phyloP scores from a whole-genome alignment of 2,329 filamentous ascomycete species.

The Colletotrichum tropicale region DNA sequence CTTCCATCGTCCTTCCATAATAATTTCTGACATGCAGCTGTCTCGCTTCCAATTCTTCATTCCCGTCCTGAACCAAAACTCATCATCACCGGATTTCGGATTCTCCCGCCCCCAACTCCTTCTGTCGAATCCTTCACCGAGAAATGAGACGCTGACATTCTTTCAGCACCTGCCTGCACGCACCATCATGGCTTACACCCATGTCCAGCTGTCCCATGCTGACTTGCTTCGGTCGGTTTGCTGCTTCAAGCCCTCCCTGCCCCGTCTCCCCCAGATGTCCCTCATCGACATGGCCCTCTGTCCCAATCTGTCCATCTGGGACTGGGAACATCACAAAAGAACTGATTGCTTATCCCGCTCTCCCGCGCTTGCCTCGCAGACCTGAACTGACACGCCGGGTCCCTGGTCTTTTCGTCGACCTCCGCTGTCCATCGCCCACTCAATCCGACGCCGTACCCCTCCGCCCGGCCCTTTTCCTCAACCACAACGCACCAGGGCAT shows the following conservation, averaged over 20 bases:
- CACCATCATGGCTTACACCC: not conserved
- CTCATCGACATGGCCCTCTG: not conserved
- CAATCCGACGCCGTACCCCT: not conserved
- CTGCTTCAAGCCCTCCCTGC: not conserved
- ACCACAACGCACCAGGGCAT: not conserved
- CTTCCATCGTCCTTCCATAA: not conserved
- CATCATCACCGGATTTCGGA: not conserved
- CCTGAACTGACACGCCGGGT: constrained; percentile 5
- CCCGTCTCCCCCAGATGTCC: not conserved
- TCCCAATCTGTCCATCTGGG: not conserved
- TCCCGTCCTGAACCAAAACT: not conserved
- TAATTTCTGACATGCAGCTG: not conserved
- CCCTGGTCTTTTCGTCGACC: not conserved
- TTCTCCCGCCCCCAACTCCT: not conserved
- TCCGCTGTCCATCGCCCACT: not conserved
- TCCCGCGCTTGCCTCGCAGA: not conserved
- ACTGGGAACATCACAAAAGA: not conserved
- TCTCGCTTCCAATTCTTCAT: not conserved
- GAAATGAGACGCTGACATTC: not conserved
- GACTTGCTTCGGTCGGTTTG: not conserved
- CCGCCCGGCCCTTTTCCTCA: not conserved
- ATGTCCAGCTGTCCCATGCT: not conserved
- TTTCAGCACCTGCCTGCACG: not conserved
- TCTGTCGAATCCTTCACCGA: not conserved
- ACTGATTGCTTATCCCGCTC: not conserved